Conservation (phyloP, 2,329 filamentous ascomycete genomes). For the Thermothelomyces thermophilus region DNA sequence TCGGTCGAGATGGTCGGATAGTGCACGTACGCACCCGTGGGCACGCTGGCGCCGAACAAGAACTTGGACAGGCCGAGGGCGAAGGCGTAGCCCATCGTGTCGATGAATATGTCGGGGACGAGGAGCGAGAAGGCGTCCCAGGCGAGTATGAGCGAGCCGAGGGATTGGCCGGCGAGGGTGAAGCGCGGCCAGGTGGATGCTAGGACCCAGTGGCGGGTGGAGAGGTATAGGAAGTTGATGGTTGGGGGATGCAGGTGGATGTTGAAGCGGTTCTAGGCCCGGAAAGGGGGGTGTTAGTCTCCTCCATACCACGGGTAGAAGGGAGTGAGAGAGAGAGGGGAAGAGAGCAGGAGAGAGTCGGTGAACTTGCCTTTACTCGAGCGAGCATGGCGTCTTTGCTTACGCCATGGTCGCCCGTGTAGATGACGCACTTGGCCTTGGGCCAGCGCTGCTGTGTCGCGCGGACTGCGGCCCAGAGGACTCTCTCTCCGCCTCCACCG, state of each 20-base stretch:
- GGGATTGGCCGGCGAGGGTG: slow-evolving; percentile 86
- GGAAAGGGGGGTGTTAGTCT: too few relatives aligned
- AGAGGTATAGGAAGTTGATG: slow-evolving; percentile 83
- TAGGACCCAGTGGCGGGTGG: slow-evolving; percentile 78
- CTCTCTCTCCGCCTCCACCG: slow-evolving; percentile 88
- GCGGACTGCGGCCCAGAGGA: slow-evolving; percentile 91
- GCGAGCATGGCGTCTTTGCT: slow-evolving; percentile 72
- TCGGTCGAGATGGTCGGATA: slow-evolving; percentile 98
- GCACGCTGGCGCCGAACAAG: slow-evolving; percentile 66
- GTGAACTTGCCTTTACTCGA: slow-evolving; percentile 57
- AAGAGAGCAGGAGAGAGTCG: background rate
- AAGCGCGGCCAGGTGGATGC: slow-evolving; percentile 85
- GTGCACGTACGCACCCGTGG: slow-evolving; percentile 91
- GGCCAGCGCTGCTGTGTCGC: slow-evolving; percentile 88
- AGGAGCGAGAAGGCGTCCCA: slow-evolving; percentile 91
- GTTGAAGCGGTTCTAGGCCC: slow-evolving; percentile 70
- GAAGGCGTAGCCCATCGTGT: slow-evolving; percentile 98
- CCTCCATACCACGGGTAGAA: background rate
- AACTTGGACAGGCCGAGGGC: slow-evolving; percentile 74
- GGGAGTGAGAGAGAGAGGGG: background rate
- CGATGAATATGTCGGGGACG: slow-evolving; percentile 88
- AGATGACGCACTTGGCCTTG: slow-evolving; percentile 81
- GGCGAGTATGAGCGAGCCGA: slow-evolving; percentile 80
- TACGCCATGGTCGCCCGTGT: slow-evolving; percentile 90
- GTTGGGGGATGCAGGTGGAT: slow-evolving; percentile 80